phyloP scores from a whole-genome alignment of 2,329 filamentous ascomycete genomes.

The Ploettnerulaceae sp. region DNA sequence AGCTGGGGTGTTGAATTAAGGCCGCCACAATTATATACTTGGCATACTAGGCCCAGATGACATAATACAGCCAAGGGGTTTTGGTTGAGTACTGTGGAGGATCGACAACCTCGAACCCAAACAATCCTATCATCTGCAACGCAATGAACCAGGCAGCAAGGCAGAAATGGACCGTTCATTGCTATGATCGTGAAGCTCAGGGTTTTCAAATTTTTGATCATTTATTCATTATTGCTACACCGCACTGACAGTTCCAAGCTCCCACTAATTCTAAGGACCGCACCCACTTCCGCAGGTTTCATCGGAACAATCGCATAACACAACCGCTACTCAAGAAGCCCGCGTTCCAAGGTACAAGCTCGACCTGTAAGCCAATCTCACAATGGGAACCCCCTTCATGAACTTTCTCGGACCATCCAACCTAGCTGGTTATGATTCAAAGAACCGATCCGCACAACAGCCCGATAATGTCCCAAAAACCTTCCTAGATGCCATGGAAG shows the following conservation, averaged over 20 bases:
- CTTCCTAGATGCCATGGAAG: slow-evolving; percentile 60
- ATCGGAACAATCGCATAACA: no score
- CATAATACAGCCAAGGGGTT: no score
- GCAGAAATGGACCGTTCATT: no score
- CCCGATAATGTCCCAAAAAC: slow-evolving; percentile 43
- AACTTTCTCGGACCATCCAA: slow-evolving; percentile 39
- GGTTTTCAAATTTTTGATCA: no score
- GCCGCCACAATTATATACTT: neutral
- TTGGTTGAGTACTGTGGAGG: neutral
- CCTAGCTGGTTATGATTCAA: slow-evolving; percentile 45
- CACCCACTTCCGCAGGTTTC: no score
- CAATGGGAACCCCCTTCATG: slow-evolving; percentile 32
- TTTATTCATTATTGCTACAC: slow-evolving; percentile 5
- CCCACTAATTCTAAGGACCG: no score
- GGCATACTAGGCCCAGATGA: neutral
- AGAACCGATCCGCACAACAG: slow-evolving; percentile 41
- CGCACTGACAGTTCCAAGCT: slow-evolving; percentile 1
- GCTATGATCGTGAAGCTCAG: no score
- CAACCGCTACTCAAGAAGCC: no score
- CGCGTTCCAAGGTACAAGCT: neutral
- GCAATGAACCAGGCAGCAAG: neutral
- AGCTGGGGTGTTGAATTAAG: slow-evolving; percentile 4
- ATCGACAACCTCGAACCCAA: neutral
- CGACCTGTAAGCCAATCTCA: neutral
- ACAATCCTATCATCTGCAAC: slow-evolving; percentile 4